phyloP scores from a whole-genome alignment of 495 filamentous ascomycete species.

The Collariella sp. region DNA sequence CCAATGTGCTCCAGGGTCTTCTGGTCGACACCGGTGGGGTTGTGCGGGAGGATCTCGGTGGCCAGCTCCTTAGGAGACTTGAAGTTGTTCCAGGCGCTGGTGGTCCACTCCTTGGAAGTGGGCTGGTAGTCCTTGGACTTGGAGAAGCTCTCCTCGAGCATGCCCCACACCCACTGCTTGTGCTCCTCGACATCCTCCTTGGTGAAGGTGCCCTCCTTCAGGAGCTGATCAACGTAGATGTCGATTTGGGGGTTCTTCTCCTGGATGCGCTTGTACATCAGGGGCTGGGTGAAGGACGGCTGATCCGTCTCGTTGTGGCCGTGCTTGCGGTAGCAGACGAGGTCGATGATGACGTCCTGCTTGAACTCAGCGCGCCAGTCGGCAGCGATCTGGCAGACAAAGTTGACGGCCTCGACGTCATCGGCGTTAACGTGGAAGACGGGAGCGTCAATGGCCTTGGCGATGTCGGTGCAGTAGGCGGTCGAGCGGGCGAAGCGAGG shows the following conservation, averaged over 20 bases:
- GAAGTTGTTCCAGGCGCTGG: conserved; percentile 97
- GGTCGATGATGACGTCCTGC: conserved; percentile 92
- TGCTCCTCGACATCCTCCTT: conserved; percentile 98
- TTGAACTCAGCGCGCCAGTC: conserved; percentile 98
- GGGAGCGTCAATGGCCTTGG: conserved; percentile 94
- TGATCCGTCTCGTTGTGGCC: conserved; percentile 99
- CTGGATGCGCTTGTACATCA: conserved; percentile 97
- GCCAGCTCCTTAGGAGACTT: conserved; percentile 97
- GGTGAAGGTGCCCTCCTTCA: conserved; percentile 86
- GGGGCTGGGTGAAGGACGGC: conserved; percentile 96
- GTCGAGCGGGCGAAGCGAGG: conserved; percentile 94
- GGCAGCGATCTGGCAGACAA: conserved; percentile 90
- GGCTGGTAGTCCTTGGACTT: conserved; percentile 97
- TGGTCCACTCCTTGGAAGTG: conserved; percentile 94
- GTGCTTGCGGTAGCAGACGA: conserved; percentile 98
- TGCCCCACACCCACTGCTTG: conserved; percentile 99
- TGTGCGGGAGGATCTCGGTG: conserved; percentile 87
- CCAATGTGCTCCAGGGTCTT: conserved; percentile 71
- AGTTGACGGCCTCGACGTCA: conserved; percentile 96
- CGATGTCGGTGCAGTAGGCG: conserved; percentile 97
- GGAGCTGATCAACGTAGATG: conserved; percentile 79
- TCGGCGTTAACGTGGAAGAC: conserved; percentile 99
- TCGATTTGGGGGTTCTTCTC: conserved; percentile 71
- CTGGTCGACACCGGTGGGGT: conserved; percentile 67
- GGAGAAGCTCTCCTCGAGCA: conserved; percentile 93